Conservation (phyloP, 768 basidiomycete species). For the Boletus subparvulus region DNA sequence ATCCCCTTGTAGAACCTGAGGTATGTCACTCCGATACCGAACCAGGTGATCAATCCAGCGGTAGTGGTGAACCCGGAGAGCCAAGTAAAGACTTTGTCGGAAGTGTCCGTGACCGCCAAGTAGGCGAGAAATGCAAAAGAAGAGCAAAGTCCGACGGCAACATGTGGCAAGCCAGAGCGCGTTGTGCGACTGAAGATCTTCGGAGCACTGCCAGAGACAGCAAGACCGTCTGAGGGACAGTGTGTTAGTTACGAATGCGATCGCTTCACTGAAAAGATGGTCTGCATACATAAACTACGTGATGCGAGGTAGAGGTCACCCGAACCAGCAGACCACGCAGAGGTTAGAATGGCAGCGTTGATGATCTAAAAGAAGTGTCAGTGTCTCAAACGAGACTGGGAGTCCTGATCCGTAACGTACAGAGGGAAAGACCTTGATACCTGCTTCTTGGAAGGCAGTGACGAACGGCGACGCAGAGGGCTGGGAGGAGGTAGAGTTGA, state of each 20-base stretch:
- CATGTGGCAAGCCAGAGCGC: slow-evolving; percentile 43
- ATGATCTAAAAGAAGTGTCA: no score
- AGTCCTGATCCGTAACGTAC: no score
- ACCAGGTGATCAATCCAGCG: slow-evolving; percentile 44
- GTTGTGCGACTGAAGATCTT: slow-evolving; percentile 46
- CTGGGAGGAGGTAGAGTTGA: no score
- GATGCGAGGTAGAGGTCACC: no score
- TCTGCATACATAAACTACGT: not conserved
- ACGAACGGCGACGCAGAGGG: no score
- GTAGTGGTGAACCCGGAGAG: slow-evolving; percentile 36
- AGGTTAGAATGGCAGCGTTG: not conserved
- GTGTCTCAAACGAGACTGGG: no score
- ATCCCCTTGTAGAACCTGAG: slow-evolving; percentile 48
- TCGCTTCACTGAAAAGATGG: not conserved
- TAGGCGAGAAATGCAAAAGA: slow-evolving; percentile 38
- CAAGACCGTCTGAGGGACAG: slow-evolving; percentile 48
- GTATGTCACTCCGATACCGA: slow-evolving; percentile 45
- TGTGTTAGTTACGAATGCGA: not conserved
- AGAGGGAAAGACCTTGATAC: no score
- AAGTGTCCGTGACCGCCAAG: slow-evolving; percentile 37
- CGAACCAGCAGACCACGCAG: not conserved
- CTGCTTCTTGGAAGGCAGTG: no score
- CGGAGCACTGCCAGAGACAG: slow-evolving; percentile 52
- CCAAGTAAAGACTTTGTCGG: slow-evolving; percentile 44
- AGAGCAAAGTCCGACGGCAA: slow-evolving; percentile 32